Evolutionary conservation across 495 filamentous ascomycete genomes (phyloP).

Genomic region (Xylaria intraflava): DNA sequence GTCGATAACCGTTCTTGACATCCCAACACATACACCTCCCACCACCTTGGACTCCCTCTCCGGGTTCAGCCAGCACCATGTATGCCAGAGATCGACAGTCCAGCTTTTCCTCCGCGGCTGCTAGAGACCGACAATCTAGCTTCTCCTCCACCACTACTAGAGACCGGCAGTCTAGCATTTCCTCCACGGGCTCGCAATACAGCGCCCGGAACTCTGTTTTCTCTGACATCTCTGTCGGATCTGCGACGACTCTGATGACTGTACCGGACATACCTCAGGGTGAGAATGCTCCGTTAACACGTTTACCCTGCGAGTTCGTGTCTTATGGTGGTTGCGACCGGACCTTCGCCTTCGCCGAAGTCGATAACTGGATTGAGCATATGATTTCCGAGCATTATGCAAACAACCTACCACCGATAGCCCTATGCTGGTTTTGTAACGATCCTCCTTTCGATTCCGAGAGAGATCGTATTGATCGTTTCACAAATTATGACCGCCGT

Average conservation of each 20-base stretch:
- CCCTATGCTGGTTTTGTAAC: constrained; percentile 46
- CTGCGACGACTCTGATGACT: background rate
- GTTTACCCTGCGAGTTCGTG: constrained; percentile 39
- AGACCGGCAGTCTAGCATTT: background rate
- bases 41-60: background rate
- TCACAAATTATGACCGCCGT: constrained; percentile 26
- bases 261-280: background rate
- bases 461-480: constrained; percentile 1
- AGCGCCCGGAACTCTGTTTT: background rate
- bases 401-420: constrained; percentile 24
- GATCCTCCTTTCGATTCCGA: constrained; percentile 17
- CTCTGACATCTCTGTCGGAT: background rate
- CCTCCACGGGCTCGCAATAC: background rate
- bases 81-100: background rate
- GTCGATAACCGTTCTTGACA: background rate
- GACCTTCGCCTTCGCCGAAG: constrained; percentile 30
- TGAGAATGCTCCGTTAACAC: background rate
- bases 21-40: background rate
- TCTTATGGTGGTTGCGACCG: constrained; percentile 19
- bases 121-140: background rate
- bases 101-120: background rate
- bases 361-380: constrained; percentile 40
- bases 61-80: background rate
- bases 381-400: constrained; percentile 27
- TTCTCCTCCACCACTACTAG: background rate